Conservation (phyloP, 805 yeast genomes). For the Candida argentea region DNA sequence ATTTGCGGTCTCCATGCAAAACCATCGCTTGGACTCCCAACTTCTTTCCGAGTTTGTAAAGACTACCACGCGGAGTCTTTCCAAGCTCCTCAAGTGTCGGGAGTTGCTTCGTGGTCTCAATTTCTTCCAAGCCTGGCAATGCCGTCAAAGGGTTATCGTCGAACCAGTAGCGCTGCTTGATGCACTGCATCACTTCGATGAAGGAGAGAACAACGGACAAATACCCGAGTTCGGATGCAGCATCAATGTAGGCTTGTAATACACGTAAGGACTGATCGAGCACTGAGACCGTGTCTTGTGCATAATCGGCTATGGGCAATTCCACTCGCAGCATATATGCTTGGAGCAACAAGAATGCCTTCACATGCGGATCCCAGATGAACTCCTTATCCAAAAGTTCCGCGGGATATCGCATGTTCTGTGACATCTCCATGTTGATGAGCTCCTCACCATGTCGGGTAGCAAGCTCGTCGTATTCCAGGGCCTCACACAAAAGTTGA, state of each 20-base stretch:
- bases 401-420: slow-evolving; percentile 52
- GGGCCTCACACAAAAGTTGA: slow-evolving; percentile 47
- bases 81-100: slow-evolving; percentile 34
- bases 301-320: slow-evolving; percentile 89
- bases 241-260: slow-evolving; percentile 85
- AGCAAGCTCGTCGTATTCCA: slow-evolving; percentile 81
- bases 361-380: slow-evolving; percentile 85
- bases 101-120: slow-evolving; percentile 1
- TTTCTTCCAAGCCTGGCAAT: slow-evolving; percentile 36
- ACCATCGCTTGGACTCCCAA: slow-evolving; percentile 28
- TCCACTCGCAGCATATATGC: slow-evolving; percentile 64
- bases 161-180: slow-evolving; percentile 84
- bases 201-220: slow-evolving; percentile 50
- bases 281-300: slow-evolving; percentile 88
- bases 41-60: slow-evolving; percentile 23
- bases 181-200: slow-evolving; percentile 67
- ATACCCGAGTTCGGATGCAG: slow-evolving; percentile 75
- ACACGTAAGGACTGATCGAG: slow-evolving; percentile 92
- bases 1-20: slow-evolving; percentile 1
- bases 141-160: slow-evolving; percentile 60
- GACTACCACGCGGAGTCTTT: slow-evolving; percentile 21
- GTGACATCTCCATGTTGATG: slow-evolving; percentile 75
- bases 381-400: slow-evolving; percentile 47
- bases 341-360: slow-evolving; percentile 61
- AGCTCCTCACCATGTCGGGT: slow-evolving; percentile 89